Evolutionary conservation across 2,329 filamentous ascomycete species (phyloP), one percentile per base, ranked within the genome.

Genomic region (Ilyonectria mors-panacis): DNA sequence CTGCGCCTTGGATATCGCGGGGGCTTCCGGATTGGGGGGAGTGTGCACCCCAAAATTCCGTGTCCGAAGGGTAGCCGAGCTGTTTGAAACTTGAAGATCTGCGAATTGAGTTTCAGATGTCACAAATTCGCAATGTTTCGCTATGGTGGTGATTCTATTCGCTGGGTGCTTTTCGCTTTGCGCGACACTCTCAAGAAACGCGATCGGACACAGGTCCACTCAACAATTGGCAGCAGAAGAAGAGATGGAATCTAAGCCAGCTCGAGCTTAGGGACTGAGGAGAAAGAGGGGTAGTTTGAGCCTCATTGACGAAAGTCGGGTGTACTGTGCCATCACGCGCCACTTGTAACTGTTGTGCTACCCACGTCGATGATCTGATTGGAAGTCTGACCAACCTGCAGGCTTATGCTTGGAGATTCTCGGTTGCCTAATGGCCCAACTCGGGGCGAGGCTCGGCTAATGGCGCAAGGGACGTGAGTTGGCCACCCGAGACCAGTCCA

Each of bases 221-320:
- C 30, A 33, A 33, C 7, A 9, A 33, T 33, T 33, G 30, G 10
- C 10, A 33, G 30, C 30, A 26, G 30, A 17, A 17, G 48, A 44
- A 33, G 44, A 26, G 9, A 35, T 37, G 17, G 48, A 61, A 45
- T 45, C 48, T n/a, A 48, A 26, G 19, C 17, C 21, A 53, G 37
- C 37, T n/a, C 23, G 35, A 48, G 47, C 26, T 26, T 33, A 33
- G 21, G 35, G 30, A 17, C n/a, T 15, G 47, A 21, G 17, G 37
- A 21, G 50, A 63, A 58, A 51, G 60, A 63, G 60, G 60, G 60
- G 60, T 63, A 63, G 50, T 37, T 30, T 56, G 54, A 58, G 53
- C 42, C 45, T 63, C 44, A 59, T 23, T 15, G 26, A n/a, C 10
- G 4, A 7, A 39, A 19, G 2, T 15, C 30, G 30, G 10, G 10